phyloP scores from a whole-genome alignment of 2,329 filamentous ascomycete species.

The Fusarium austroafricanum region DNA sequence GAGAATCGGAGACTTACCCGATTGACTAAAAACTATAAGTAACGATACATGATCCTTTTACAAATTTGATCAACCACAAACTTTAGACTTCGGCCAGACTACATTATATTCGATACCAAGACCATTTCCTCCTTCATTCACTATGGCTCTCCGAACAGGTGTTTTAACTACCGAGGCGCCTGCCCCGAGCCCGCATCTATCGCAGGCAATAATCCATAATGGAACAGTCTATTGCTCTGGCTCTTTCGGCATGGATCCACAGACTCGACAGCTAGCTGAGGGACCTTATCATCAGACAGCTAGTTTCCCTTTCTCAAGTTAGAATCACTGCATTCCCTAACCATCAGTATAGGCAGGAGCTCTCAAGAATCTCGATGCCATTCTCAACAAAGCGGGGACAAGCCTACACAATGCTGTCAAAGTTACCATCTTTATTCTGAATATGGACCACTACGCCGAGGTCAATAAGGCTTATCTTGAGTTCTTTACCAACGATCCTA shows the following conservation, averaged over 20 bases:
- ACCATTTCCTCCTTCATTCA: rapidly evolving
- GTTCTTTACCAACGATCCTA: not conserved
- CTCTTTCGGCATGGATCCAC: not conserved
- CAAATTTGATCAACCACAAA: not conserved
- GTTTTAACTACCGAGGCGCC: not conserved
- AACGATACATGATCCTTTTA: no score
- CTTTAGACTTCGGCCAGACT: not conserved
- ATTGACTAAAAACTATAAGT: not conserved
- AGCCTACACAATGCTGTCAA: conserved; percentile 4
- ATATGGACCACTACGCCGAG: not conserved
- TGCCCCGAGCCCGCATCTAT: not conserved
- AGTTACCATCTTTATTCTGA: conserved; percentile 1
- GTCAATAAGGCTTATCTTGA: conserved; percentile 4
- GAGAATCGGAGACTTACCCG: not conserved
- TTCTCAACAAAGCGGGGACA: not conserved
- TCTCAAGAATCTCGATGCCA: not conserved
- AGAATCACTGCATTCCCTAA: rapidly evolving
- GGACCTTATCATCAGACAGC: not conserved
- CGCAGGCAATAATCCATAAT: not conserved
- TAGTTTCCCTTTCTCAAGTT: not conserved
- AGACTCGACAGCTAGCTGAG: conserved; percentile 2
- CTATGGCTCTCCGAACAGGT: not conserved
- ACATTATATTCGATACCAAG: not conserved
- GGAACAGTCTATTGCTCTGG: conserved; percentile 3
- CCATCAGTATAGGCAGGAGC: not conserved